Base-by-base conservation (phyloP, 768 basidiomycete species). In the Lactifluus echinatus region DNA sequence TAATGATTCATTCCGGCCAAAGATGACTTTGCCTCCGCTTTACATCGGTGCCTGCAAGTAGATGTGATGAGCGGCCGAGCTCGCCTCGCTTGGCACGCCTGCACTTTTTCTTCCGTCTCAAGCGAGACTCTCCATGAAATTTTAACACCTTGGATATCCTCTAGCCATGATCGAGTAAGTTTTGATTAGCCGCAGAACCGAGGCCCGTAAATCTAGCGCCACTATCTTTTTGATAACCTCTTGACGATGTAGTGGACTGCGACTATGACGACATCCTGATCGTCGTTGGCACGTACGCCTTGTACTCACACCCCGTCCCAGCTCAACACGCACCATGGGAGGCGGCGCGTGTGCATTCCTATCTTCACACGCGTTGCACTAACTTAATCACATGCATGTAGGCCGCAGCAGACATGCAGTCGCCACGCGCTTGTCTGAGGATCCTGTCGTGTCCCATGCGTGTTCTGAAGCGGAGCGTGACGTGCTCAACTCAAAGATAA, bases 381-480 rank as follows among this genome's bases (percentile, higher is more conserved):
- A n/a, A n/a, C n/a, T n/a, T n/a, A n/a, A n/a, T n/a, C n/a, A n/a
- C n/a, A n/a, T n/a, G n/a, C n/a, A n/a, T n/a, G n/a, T n/a, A n/a
- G n/a, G n/a, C n/a, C n/a, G n/a, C n/a, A n/a, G n/a, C n/a, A n/a
- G n/a, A n/a, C n/a, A n/a, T n/a, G 61, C 59, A 24, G 45, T 69
- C 6, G 66, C 66, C 5, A 34, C 63, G 0, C 63, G 67, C 23
- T 53, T 68, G 29, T 61, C 66, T 7, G 63, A 66, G 42, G 64
- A 67, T 34, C 66, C 67, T 3, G 15, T 23, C 17, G 58, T 56
- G 21, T 55, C n/a, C 63, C 1, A 61, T 66, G 17, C 61, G 66
- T 24, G 59, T 69, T 23, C 63, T 67, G 67, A 68, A 57, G 66
- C 68, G 2, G 67, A 67, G 2, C 60, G 50, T 12, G 57, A n/a